Evolutionary conservation across 768 basidiomycete species (phyloP).

Genomic region (Suillus clintonianus): DNA sequence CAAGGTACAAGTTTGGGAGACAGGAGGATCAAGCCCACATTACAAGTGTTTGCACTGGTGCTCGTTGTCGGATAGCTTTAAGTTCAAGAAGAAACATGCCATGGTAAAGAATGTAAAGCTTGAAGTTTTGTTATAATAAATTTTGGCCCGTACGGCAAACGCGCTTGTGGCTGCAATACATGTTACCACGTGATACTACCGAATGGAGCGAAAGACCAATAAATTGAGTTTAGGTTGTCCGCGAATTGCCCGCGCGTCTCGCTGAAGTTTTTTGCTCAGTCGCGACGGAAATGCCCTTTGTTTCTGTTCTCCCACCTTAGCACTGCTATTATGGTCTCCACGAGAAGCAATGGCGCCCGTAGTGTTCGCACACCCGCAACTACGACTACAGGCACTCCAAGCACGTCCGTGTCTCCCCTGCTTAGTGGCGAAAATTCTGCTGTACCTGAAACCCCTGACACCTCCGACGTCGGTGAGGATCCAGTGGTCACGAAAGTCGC

Average conservation of each 20-base stretch:
- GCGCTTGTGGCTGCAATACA: constrained; percentile 29
- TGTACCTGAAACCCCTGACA: constrained; percentile 52
- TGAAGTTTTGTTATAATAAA: too few species aligned
- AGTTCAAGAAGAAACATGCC: too few species aligned
- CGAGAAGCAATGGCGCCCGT: constrained; percentile 18
- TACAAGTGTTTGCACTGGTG: background rate
- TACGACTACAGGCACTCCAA: constrained; percentile 32
- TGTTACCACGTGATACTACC: constrained; percentile 22
- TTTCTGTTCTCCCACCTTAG: constrained; percentile 3
- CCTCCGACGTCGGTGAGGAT: constrained; percentile 40
- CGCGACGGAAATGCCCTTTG: constrained; percentile 12
- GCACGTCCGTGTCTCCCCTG: constrained; percentile 49
- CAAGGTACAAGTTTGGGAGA: background rate
- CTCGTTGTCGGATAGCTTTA: background rate
- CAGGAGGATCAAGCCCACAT: background rate
- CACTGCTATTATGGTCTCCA: constrained; percentile 20
- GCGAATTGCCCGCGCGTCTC: constrained; percentile 24
- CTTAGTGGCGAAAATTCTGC: constrained; percentile 51
- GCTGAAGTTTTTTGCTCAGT: constrained; percentile 2
- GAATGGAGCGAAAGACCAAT: constrained; percentile 18
- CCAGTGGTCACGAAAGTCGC: constrained; percentile 2
- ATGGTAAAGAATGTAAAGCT: too few species aligned
- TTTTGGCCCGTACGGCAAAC: constrained; percentile 2
- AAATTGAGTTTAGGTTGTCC: constrained; percentile 12
- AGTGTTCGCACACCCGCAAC: constrained; percentile 22